Base-by-base conservation (phyloP, 2,329 filamentous ascomycete genomes). In the Ceratocystis alfenasii region DNA sequence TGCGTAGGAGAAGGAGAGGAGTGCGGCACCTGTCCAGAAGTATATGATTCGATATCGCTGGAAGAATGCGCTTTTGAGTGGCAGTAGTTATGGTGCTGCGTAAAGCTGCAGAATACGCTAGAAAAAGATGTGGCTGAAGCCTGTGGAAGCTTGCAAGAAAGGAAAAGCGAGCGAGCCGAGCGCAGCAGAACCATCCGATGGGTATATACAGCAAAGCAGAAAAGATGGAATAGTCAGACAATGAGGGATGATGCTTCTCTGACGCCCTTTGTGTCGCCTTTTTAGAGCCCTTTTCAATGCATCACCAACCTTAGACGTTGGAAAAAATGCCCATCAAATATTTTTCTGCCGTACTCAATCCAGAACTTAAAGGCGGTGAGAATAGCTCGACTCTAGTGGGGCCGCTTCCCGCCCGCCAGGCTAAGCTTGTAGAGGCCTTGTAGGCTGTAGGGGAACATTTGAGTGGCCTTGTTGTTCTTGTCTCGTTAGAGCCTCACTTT, bases 321-420 rank as follows among this genome's bases (percentile, higher is more conserved):
- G 8, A 53, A 20, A n/a, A 53, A 53, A 5, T 5, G 25, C 46
- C 15, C 5, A n/a, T 60, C 45, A 55, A 67, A 67, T 65, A 62
- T 64, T 67, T 67, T 67, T 65, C 63, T 67, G 66, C 66, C 63
- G 55, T 20, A 4, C n/a, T 60, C 6, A 48, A 36, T n/a, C 44
- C 12, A 10, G 12, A 33, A 7, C 20, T 30, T 30, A 50, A 65
- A 65, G 48, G 66, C 66, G 66, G 66, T 67, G 63, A 67, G 20
- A 10, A 8, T n/a, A 50, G 30, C 55, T 64, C 44, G 1, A 44
- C 30, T 28, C 50, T 63, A 63, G 66, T 67, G 66, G 66, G 63
- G 60, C 66, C 66, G 66, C 50, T 25, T 60, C 41, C 48, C 48
- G 55, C 50, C 48, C 48, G 57, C 33, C 44, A 67, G 65, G 53